These are phyloP conservation scores for Vaccinium myrtillus DNA, from an alignment of 148 eudicot genomes.

Conservation along the genomic window DNA sequence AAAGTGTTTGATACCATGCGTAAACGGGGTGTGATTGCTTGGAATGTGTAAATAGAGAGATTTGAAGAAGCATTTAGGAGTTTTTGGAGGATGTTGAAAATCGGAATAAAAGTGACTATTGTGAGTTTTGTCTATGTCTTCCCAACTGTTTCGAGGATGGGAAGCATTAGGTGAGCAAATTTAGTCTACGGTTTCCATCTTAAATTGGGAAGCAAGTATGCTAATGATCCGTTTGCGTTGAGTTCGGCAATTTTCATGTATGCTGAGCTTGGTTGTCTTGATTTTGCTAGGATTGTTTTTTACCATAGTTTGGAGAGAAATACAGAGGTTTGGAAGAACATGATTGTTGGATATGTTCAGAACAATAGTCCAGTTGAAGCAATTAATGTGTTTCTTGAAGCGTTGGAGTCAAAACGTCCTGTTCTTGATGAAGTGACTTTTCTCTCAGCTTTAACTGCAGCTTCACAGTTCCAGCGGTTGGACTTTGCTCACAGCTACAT, in stretches of 20 bases:
- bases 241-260: slow-evolving; percentile 80
- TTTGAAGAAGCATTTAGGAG: slow-evolving; percentile 51
- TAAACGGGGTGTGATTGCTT: slow-evolving; percentile 65
- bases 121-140: slow-evolving; percentile 88
- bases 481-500: slow-evolving; percentile 62
- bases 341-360: slow-evolving; percentile 83
- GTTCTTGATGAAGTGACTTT: slow-evolving; percentile 61
- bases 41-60: slow-evolving; percentile 58
- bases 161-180: slow-evolving; percentile 42
- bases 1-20: slow-evolving; percentile 60
- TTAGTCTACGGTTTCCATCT: slow-evolving; percentile 64
- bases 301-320: slow-evolving; percentile 62
- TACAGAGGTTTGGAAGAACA: slow-evolving; percentile 91
- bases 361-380: slow-evolving; percentile 60
- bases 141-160: slow-evolving; percentile 53
- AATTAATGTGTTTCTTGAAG: slow-evolving; percentile 58
- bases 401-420: slow-evolving; percentile 39
- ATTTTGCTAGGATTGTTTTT: slow-evolving; percentile 59
- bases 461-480: slow-evolving; percentile 73
- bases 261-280: slow-evolving; percentile 64
- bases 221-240: slow-evolving; percentile 56
- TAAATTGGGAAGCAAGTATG: slow-evolving; percentile 57
- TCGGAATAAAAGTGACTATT: slow-evolving; percentile 52
- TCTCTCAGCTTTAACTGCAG: slow-evolving; percentile 65
- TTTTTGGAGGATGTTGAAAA: slow-evolving; percentile 70